Evolutionary conservation across 768 basidiomycete genomes (phyloP), one percentile per base, ranked within the genome.

Genomic region (Tylopilus vinaceipallidus): DNA sequence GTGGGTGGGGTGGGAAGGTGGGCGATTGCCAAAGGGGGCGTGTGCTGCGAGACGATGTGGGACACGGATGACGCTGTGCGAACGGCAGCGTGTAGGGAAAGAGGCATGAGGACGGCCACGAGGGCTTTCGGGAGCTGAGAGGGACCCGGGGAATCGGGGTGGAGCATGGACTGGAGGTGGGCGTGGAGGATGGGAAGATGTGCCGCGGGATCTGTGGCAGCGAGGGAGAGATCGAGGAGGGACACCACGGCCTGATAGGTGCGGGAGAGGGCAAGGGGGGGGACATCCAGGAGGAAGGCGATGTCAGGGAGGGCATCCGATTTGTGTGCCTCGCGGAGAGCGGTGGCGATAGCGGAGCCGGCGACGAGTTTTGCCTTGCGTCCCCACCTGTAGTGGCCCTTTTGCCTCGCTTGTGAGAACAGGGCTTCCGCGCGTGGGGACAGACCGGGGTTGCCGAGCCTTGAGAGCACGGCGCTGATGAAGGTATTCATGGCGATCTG

Each of bases 261-360:
- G 27, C 82, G 81, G 4, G 80, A 73, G 39, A 90, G 70, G 33
- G 76, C 66, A 29, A 72, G 52, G 16, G 73, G 63, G 20, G 80
- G 70, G 45, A 82, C 79, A 42, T 80, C 75, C 26, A 89, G 72
- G 22, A 88, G 68, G 56, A 78, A 81, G 4, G 89, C 83, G 52
- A 93, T 81, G 54, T 88, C 81, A 45, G 73, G 75, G 40, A 91
- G 72, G 12, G 79, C 79, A 62, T 87, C 84, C 24, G 85, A 81
- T 49, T 79, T 83, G 58, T 74, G 81, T 49, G 77, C 75, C 71
- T 91, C 85, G 42, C 89, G 83, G 36, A 91, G 72, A 6, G 87
- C 82, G 47, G 91, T 76, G 22, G 82, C 77, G 23, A 91, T 71
- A 39, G 83, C 80, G 3, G 84, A 86, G 12, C 81, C 91, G 0